A percentile compares a stretch with the other conserved stretches of the same genome.
Evolutionary conservation across 2,329 filamentous ascomycete species (phyloP).

Genomic region (Didymella arachidicola): DNA sequence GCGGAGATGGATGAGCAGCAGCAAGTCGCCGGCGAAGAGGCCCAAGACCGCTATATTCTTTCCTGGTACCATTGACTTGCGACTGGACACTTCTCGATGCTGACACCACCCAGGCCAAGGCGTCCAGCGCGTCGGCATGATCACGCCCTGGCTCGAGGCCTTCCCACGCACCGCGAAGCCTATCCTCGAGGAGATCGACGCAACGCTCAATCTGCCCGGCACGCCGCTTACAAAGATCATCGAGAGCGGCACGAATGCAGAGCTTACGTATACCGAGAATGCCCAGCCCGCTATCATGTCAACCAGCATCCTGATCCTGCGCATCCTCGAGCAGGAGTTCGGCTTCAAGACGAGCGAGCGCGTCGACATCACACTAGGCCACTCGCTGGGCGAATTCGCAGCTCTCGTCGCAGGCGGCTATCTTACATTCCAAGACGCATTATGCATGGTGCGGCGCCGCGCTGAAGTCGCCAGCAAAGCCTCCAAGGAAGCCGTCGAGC

Average conservation of each 20-base stretch:
- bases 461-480: constrained; percentile 85
- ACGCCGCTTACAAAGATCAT: constrained; percentile 74
- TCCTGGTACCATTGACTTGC: constrained; percentile 36
- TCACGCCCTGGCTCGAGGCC: constrained; percentile 81
- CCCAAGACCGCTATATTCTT: constrained; percentile 53
- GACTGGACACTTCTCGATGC: constrained; percentile 5
- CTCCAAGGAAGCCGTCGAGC: constrained; percentile 69
- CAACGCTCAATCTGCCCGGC: constrained; percentile 70
- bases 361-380: constrained; percentile 84
- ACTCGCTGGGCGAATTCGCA: constrained; percentile 92
- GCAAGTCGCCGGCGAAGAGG: constrained; percentile 29
- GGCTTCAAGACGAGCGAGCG: constrained; percentile 74
- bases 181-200: constrained; percentile 87
- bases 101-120: constrained; percentile 71
- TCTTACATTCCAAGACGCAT: constrained; percentile 77
- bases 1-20: constrained; percentile 44
- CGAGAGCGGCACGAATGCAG: constrained; percentile 76
- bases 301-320: constrained; percentile 86
- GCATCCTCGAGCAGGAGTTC: constrained; percentile 85
- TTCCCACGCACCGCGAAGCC: constrained; percentile 80
- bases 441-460: constrained; percentile 77
- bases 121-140: constrained; percentile 88
- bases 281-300: constrained; percentile 97
- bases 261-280: constrained; percentile 82
- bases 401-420: constrained; percentile 87